Conservation (phyloP, 1,284 basidiomycete genomes). For the Tilletia walkeri region DNA sequence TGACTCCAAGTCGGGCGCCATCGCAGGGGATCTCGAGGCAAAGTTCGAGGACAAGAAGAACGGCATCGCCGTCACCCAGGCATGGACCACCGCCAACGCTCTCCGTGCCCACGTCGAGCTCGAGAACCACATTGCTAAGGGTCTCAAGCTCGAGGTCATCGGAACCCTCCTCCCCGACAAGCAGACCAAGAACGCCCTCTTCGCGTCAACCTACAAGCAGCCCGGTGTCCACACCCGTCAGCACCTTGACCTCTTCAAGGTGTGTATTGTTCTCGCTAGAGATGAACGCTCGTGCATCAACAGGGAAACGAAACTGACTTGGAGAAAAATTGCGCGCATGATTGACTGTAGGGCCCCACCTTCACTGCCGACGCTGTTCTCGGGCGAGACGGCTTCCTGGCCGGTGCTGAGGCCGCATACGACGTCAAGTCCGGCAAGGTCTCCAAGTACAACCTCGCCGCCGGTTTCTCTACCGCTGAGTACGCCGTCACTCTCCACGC, state of each 20-base stretch:
- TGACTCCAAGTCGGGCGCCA: conserved; percentile 53
- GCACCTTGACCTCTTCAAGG: conserved; percentile 91
- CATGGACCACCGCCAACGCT: conserved; percentile 86
- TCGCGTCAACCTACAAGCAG: conserved; percentile 89
- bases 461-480: conserved; percentile 93
- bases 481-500: conserved; percentile 94
- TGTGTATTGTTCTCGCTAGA: conserved; percentile 54
- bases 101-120: conserved; percentile 84
- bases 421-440: conserved; percentile 91
- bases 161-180: conserved; percentile 83
- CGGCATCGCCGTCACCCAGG: conserved; percentile 57
- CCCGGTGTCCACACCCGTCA: conserved; percentile 91
- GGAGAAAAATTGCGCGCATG: background rate
- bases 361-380: conserved; percentile 86
- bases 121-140: conserved; percentile 96
- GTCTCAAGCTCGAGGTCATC: conserved; percentile 86
- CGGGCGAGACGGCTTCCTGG: conserved; percentile 94
- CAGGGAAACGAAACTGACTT: too few relatives aligned
- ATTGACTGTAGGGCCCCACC: conserved; percentile 72
- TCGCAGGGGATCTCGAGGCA: conserved; percentile 56
- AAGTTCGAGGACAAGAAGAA: conserved; percentile 55
- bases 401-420: conserved; percentile 94
- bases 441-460: conserved; percentile 84
- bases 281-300: background rate
- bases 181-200: conserved; percentile 72